A percentile compares a stretch with the other conserved stretches of the same genome.
phyloP scores from a whole-genome alignment of 257 asterid genomes.

The Fraxinus americana region DNA sequence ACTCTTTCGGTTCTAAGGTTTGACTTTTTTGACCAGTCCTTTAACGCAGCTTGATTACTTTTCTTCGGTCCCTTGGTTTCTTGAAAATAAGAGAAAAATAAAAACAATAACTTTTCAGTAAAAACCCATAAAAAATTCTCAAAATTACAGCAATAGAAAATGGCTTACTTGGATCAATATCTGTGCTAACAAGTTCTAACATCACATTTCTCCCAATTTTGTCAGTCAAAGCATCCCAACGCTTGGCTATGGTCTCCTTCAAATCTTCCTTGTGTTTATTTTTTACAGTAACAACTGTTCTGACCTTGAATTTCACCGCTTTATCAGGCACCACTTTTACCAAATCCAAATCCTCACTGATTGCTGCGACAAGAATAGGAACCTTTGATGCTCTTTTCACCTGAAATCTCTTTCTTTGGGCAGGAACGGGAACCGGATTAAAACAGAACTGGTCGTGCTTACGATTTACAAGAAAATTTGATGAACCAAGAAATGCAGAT shows the following conservation, averaged over 20 bases:
- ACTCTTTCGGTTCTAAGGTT: slow-evolving; percentile 75
- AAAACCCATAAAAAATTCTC: neutral
- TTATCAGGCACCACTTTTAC: slow-evolving; percentile 69
- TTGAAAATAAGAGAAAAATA: slow-evolving; percentile 13
- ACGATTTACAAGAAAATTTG: slow-evolving; percentile 24
- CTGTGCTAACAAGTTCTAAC: slow-evolving; percentile 73
- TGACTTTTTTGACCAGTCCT: slow-evolving; percentile 92
- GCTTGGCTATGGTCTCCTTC: slow-evolving; percentile 67
- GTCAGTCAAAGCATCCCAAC: slow-evolving; percentile 75
- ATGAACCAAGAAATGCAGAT: slow-evolving; percentile 39
- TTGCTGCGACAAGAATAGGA: slow-evolving; percentile 57
- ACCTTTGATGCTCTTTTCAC: slow-evolving; percentile 24
- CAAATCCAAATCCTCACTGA: slow-evolving; percentile 74
- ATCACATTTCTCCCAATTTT: slow-evolving; percentile 79
- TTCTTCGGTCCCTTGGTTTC: slow-evolving; percentile 73
- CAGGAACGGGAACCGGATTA: slow-evolving; percentile 14
- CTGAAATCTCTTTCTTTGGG: slow-evolving; percentile 39
- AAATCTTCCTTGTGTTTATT: slow-evolving; percentile 80
- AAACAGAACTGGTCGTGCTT: slow-evolving; percentile 27
- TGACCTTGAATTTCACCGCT: slow-evolving; percentile 69
- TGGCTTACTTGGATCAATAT: slow-evolving; percentile 77
- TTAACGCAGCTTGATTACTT: slow-evolving; percentile 66
- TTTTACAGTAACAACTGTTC: slow-evolving; percentile 82
- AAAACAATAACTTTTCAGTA: neutral
- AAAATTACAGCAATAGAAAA: neutral